A percentile compares a stretch with the other conserved stretches of the same genome.
phyloP scores from a whole-genome alignment of 2,329 filamentous ascomycete species.

The Graphilbum fragrans region DNA sequence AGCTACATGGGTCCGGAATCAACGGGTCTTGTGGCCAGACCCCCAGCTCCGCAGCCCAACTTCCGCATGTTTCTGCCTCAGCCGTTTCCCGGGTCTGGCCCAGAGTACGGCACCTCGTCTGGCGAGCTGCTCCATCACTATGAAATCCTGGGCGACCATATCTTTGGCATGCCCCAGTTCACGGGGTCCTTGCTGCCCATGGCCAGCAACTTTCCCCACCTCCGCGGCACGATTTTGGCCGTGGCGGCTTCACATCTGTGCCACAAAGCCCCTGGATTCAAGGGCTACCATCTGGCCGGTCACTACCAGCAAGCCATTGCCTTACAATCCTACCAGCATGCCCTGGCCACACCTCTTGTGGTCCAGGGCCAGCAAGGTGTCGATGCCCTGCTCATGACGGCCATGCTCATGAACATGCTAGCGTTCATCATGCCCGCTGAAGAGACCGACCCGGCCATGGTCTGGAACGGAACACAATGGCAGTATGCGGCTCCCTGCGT shows the following conservation, averaged over 20 bases:
- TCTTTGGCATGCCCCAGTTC: constrained; percentile 11
- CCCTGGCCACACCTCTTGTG: constrained; percentile 9
- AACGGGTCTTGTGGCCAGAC: not conserved
- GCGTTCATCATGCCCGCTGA: constrained; percentile 12
- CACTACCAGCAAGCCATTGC: constrained; percentile 13
- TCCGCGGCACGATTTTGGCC: constrained; percentile 10
- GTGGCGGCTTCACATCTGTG: constrained; percentile 10
- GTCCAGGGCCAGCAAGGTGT: constrained; percentile 10
- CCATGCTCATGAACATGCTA: constrained; percentile 14
- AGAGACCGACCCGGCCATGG: constrained; percentile 3
- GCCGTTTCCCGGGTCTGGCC: constrained; percentile 3
- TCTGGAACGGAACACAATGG: constrained; percentile 1
- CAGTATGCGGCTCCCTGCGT: not conserved
- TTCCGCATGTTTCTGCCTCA: constrained; percentile 3
- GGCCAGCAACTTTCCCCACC: constrained; percentile 7
- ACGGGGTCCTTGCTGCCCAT: constrained; percentile 7
- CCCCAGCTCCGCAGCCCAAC: not conserved
- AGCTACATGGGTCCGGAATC: not conserved
- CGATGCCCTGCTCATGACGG: constrained; percentile 12
- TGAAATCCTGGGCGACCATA: not conserved
- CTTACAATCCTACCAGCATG: constrained; percentile 9
- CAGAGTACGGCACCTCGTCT: constrained; percentile 9
- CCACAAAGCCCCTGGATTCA: constrained; percentile 8
- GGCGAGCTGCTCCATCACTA: constrained; percentile 11
- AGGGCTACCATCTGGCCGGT: constrained; percentile 9